Percentiles rank a stretch among this genome's conserved stretches.
Evolutionary conservation across 2,329 filamentous ascomycete genomes (phyloP).

Genomic region (Ophiostoma fasciatum): DNA sequence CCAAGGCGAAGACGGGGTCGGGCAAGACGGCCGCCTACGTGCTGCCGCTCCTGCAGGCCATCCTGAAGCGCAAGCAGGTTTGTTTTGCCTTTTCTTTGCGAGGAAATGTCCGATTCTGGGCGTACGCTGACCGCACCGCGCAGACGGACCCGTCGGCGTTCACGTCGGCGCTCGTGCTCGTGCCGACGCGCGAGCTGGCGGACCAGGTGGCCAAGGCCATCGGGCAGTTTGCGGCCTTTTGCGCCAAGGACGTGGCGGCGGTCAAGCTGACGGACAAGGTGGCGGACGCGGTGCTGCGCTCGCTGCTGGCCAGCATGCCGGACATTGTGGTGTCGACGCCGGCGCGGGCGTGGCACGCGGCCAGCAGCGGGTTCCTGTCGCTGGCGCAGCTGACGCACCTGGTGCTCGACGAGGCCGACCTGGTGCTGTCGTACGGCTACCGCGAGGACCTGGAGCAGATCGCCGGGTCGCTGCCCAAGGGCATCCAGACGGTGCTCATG

Average conservation of each 20-base stretch:
- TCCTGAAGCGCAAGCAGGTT: constrained; percentile 56
- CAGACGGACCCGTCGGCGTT: constrained; percentile 35
- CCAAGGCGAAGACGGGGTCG: constrained; percentile 86
- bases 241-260: constrained; percentile 65
- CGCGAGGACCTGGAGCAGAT: constrained; percentile 77
- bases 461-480: constrained; percentile 62
- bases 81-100: no score
- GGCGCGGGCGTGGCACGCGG: constrained; percentile 63
- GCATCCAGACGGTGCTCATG: constrained; percentile 83
- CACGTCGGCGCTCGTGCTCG: constrained; percentile 72
- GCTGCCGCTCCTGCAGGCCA: constrained; percentile 71
- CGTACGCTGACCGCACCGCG: no score
- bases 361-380: constrained; percentile 57
- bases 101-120: no score
- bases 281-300: constrained; percentile 74
- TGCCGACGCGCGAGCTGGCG: constrained; percentile 87
- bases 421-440: constrained; percentile 89
- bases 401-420: constrained; percentile 86
- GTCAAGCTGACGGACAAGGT: constrained; percentile 86
- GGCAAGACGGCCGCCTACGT: constrained; percentile 97
- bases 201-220: constrained; percentile 76
- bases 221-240: constrained; percentile 64
- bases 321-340: constrained; percentile 89
- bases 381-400: constrained; percentile 59
- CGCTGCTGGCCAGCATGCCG: constrained; percentile 70